These are phyloP conservation scores for Saitozyma sp. DNA, from an alignment of 768 basidiomycete genomes.

Conservation along the genomic window DNA sequence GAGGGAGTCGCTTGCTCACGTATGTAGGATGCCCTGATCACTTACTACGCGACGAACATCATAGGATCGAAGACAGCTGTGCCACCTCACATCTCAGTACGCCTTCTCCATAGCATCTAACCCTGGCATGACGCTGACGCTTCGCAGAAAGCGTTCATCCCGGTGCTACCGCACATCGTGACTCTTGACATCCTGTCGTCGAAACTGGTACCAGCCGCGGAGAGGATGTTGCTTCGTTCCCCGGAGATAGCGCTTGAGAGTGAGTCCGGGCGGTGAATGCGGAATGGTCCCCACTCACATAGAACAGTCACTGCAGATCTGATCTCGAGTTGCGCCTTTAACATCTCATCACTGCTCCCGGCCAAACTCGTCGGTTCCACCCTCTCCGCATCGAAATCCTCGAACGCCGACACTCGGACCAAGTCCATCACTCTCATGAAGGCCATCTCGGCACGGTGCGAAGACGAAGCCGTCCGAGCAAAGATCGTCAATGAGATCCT, in stretches of 20 bases:
- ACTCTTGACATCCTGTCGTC: constrained; percentile 59
- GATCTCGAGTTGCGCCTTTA: constrained; percentile 60
- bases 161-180: constrained; percentile 64
- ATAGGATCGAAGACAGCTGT: constrained; percentile 69
- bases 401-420: constrained; percentile 63
- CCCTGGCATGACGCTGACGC: constrained; percentile 43
- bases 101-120: constrained; percentile 5
- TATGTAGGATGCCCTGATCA: constrained; percentile 61
- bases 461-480: constrained; percentile 54
- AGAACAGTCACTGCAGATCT: constrained; percentile 62
- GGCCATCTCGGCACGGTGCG: constrained; percentile 47
- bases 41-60: constrained; percentile 63
- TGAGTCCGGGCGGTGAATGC: constrained; percentile 50
- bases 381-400: constrained; percentile 58
- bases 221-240: constrained; percentile 76
- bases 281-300: constrained; percentile 6
- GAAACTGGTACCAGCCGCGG: constrained; percentile 68
- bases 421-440: constrained; percentile 64
- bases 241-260: constrained; percentile 74
- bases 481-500: constrained; percentile 67
- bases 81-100: constrained; percentile 61
- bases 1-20: neutral
- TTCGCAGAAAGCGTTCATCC: constrained; percentile 54
- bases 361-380: constrained; percentile 58
- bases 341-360: constrained; percentile 65